Evolutionary conservation across 331 rosid species (phyloP).

Genomic region (Malus hybrid): DNA sequence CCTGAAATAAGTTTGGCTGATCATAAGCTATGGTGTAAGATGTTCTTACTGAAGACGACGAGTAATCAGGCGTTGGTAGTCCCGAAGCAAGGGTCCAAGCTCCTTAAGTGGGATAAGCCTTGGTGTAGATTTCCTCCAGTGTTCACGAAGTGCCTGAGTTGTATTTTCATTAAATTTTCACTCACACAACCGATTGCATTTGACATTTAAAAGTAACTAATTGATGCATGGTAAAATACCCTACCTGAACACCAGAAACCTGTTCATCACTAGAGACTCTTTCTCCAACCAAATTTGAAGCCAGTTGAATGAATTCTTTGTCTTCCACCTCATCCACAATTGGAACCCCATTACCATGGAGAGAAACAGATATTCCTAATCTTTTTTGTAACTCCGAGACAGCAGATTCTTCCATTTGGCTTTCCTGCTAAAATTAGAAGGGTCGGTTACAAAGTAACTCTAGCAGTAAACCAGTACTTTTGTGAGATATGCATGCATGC

Average conservation of each 20-base stretch:
- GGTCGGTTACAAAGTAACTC: not conserved
- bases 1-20: not conserved
- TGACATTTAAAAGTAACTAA: not conserved
- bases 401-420: slow-evolving; percentile 46
- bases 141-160: slow-evolving; percentile 61
- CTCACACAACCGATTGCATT: not conserved
- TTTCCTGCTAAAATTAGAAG: slow-evolving; percentile 37
- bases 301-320: slow-evolving; percentile 66
- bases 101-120: slow-evolving; percentile 60
- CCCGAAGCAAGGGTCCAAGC: slow-evolving; percentile 94
- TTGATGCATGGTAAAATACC: not conserved
- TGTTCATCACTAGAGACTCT: slow-evolving; percentile 29
- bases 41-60: slow-evolving; percentile 51
- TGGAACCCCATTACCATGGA: slow-evolving; percentile 42
- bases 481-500: not conserved
- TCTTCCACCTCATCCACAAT: slow-evolving; percentile 64
- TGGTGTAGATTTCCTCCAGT: slow-evolving; percentile 71
- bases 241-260: slow-evolving; percentile 21
- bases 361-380: slow-evolving; percentile 63
- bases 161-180: slow-evolving; percentile 18
- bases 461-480: not conserved
- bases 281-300: slow-evolving; percentile 43
- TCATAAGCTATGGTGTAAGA: slow-evolving; percentile 5
- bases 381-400: slow-evolving; percentile 54
- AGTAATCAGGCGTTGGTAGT: slow-evolving; percentile 73